These are phyloP conservation scores for Fereydounia khargensis DNA, from an alignment of 1,284 basidiomycete genomes.

Conservation along the genomic window DNA sequence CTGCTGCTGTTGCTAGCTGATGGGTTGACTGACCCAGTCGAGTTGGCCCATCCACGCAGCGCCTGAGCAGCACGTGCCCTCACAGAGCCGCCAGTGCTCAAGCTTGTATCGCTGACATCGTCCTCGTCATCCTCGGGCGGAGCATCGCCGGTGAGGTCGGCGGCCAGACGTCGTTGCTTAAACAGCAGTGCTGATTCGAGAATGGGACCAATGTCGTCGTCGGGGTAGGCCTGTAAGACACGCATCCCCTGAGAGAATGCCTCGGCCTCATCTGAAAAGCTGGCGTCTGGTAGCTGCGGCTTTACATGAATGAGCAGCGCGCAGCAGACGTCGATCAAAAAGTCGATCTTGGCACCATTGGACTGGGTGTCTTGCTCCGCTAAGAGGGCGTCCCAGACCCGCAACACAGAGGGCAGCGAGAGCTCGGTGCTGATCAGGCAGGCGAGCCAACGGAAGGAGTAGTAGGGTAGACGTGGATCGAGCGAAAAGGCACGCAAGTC, in stretches of 20 bases:
- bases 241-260: slow-evolving; percentile 39
- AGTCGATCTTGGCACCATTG: slow-evolving; percentile 40
- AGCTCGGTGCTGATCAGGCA: slow-evolving; percentile 51
- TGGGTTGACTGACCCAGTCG: too few relatives aligned
- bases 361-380: slow-evolving; percentile 30
- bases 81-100: slow-evolving; percentile 4
- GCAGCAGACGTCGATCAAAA: slow-evolving; percentile 51
- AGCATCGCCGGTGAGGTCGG: slow-evolving; percentile 45
- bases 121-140: slow-evolving; percentile 21
- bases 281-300: not conserved
- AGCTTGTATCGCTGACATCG: slow-evolving; percentile 11
- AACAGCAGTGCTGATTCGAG: slow-evolving; percentile 38
- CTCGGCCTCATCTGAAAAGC: slow-evolving; percentile 10
- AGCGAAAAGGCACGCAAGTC: slow-evolving; percentile 28
- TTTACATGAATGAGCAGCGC: slow-evolving; percentile 44
- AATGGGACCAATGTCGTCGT: slow-evolving; percentile 43
- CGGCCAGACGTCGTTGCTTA: slow-evolving; percentile 38
- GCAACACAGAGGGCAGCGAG: slow-evolving; percentile 38
- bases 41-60: slow-evolving; percentile 24
- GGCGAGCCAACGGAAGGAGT: slow-evolving; percentile 53
- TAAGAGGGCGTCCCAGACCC: slow-evolving; percentile 51
- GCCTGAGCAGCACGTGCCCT: slow-evolving; percentile 22
- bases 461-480: slow-evolving; percentile 51
- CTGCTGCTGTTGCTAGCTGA: too few relatives aligned
- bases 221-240: slow-evolving; percentile 43